phyloP scores from a whole-genome alignment of 495 filamentous ascomycete genomes.

The Penicillium samsonianum region DNA sequence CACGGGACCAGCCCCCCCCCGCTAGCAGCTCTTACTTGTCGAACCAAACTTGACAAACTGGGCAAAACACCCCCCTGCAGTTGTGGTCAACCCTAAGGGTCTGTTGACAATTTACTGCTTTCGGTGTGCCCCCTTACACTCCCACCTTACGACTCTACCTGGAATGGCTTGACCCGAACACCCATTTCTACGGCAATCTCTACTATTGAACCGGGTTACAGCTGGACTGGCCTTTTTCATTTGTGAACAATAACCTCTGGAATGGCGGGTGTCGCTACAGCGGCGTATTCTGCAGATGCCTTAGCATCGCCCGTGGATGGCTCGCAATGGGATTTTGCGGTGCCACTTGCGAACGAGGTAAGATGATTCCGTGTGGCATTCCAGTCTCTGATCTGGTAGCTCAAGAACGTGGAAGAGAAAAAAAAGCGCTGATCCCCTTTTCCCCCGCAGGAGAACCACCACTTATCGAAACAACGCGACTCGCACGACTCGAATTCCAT shows the following conservation, averaged over 20 bases:
- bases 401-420: slow-evolving; percentile 1
- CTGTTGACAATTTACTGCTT: slow-evolving; percentile 45
- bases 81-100: not conserved
- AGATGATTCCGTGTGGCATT: slow-evolving; percentile 16
- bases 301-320: slow-evolving; percentile 41
- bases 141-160: slow-evolving; percentile 12
- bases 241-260: slow-evolving; percentile 26
- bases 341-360: slow-evolving; percentile 47
- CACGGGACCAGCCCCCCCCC: not conserved
- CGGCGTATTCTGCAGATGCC: slow-evolving; percentile 43
- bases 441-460: slow-evolving; percentile 30
- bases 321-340: slow-evolving; percentile 49
- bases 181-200: slow-evolving; percentile 11
- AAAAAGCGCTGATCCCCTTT: slow-evolving; percentile 13
- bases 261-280: slow-evolving; percentile 50
- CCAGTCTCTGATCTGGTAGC: not conserved
- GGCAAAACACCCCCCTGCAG: not conserved
- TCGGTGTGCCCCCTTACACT: slow-evolving; percentile 21
- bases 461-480: slow-evolving; percentile 35
- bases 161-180: slow-evolving; percentile 42
- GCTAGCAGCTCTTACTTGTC: not conserved
- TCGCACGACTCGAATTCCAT: slow-evolving; percentile 41
- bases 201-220: slow-evolving; percentile 32
- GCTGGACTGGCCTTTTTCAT: slow-evolving; percentile 45
- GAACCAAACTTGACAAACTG: not conserved